Base-by-base conservation (phyloP, 805 yeast genomes). In the Ascoidea rubescens region DNA sequence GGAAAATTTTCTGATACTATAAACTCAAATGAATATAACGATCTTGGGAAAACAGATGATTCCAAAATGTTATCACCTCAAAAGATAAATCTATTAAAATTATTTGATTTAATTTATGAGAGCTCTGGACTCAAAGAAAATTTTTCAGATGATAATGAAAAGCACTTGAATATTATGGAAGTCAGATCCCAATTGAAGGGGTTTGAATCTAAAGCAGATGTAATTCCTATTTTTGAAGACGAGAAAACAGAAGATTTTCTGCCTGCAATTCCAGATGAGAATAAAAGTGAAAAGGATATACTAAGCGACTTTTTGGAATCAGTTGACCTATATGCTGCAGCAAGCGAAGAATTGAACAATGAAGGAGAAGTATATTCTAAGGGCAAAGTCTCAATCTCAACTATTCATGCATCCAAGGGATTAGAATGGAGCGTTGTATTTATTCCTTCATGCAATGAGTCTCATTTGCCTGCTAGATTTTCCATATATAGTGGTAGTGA, bases 351-450 rank as follows among this genome's bases (percentile, higher is more conserved):
- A 5, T 31, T 33, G 31, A 7, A 28, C 12, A 52, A 52, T 21
- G 49, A 50, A 5, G 52, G 45, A 21, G 55, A 52, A 42, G n/a
- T 33, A 59, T 50, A 59, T 32, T 55, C 54, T 5, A 53, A 53
- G 4, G 71, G 67, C 1, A 59, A 58, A n/a, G 73, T 79, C 1
- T 66, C 75, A 0, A 66, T 91, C 0, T 84, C 95, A 0, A 93
- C 98, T 0, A 84, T 91, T 10, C 99, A 91, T 63, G 87, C 89
- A 0, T 80, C 97, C 1, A 91, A 91, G 63, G 99, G 99, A 0
- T 70, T 90, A 1, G 99, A 91, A 63, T 91, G 98, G 97, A 91
- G 96, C 0, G 78, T 87, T 12, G 97, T 91, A 0, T 87, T 87
- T 61, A 76, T 87, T 10, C 88, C 95, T 0, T 84, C 87, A 0